These are phyloP conservation scores for Coccomyxa subellipsoidea DNA, from an alignment of 163 green algal species.

Conservation along the genomic window DNA sequence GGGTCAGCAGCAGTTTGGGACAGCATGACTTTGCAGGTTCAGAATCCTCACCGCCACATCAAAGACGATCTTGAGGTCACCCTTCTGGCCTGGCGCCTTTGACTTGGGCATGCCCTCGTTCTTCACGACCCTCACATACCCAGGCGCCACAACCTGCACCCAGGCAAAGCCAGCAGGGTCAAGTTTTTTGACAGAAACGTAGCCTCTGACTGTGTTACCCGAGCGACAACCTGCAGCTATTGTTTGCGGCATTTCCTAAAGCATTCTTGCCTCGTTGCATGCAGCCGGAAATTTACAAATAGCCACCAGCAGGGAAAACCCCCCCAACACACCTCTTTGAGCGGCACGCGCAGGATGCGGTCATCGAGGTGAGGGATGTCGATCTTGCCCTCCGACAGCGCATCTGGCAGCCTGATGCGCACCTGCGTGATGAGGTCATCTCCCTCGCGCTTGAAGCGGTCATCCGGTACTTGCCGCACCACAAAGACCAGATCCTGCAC, in stretches of 20 bases:
- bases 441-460: conserved; percentile 65
- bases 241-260: too few species aligned
- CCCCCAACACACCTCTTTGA: neutral
- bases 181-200: too few species aligned
- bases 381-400: conserved; percentile 11
- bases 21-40: neutral
- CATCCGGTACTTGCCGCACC: conserved; percentile 66
- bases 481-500: conserved; percentile 78
- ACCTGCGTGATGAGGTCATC: conserved; percentile 63
- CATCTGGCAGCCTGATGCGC: conserved; percentile 1
- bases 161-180: neutral
- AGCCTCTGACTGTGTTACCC: too few species aligned
- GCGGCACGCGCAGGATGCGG: conserved; percentile 10
- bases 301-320: too few species aligned
- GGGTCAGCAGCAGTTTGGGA: neutral
- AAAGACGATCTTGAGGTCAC: conserved; percentile 75
- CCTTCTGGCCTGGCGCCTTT: conserved; percentile 60
- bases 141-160: conserved; percentile 4
- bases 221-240: too few species aligned
- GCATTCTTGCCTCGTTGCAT: too few species aligned
- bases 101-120: conserved; percentile 85
- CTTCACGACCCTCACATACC: conserved; percentile 34
- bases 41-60: conserved; percentile 40
- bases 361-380: conserved; percentile 2
- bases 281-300: too few species aligned